Evolutionary conservation across 805 yeast species (phyloP), one percentile per base, ranked within the genome.

Genomic region (Pichia phayaonensis): DNA sequence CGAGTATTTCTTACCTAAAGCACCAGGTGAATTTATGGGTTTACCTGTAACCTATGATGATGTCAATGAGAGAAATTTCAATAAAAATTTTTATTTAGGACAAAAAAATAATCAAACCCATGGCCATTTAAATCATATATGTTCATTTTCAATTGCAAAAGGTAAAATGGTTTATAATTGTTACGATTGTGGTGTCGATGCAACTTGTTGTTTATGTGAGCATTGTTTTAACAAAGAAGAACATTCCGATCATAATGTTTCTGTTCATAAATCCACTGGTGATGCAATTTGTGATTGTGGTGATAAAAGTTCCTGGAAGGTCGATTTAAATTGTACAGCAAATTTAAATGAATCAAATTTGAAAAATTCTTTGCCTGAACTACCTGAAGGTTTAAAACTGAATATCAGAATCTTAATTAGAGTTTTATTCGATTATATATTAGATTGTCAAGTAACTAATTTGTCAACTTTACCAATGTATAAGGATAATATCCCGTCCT

Each of bases 211-310:
- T 34, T 62, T 86, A 26, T 86, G 95, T 66, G 77, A 75, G 13
- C 69, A 80, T 56, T 86, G 95, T 63, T 86, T 84, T 68, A 83
- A 84, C 62, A 74, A 76, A 49, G 75, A 75, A 5, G 88, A 84
- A 58, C 95, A 86, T 62, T 61, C 66, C 15, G 81, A 74, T 47
- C 95, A 86, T 61, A 78, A 78, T 53, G 86, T 86, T 10, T 67
- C 73, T 27, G 73, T 75, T 48, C 78, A 73, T 61, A 71, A 70
- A 15, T 73, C 85, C 5, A 56, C 61, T 4, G 81, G 77, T 3
- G 72, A 70, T 42, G 87, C 86, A 3, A 78, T 82, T 27, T 84
- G 90, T 63, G 90, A 84, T 57, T 84, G 90, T 68, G 89, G 89
- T 10, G 90, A 84, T 61, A 69, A 68, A 5, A 79, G 77, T 50